Base-by-base conservation (phyloP, 768 basidiomycete genomes). In the Porpolomopsis calyptriformis region DNA sequence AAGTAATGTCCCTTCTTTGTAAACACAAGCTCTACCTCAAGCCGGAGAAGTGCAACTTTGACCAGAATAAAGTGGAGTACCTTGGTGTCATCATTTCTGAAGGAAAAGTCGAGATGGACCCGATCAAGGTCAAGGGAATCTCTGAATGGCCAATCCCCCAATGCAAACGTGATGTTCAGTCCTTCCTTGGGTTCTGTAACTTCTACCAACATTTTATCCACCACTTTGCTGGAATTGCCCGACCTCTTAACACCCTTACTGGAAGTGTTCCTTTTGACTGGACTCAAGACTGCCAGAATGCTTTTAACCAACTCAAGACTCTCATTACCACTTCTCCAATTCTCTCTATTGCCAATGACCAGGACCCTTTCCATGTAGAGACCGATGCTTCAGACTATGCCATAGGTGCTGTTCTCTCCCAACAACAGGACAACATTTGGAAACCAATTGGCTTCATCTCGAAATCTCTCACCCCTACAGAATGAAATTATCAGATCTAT, bases 171-270 rank as follows among this genome's bases (percentile, higher is more conserved):
- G 52, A 64, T 19, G 34, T 64, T 0, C 63, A 58, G 45, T 50
- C 52, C 4, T 69, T 69, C 49, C 42, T 68, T 1, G 64, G 66
- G 2, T 66, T 69, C 46, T 52, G 57, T 0, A 66, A 67, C 54
- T 70, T 65, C 51, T 70, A 69, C 44, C 54, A 60, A 6, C 46
- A 59, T 2, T 69, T 69, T 49, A 65, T 70, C 14, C n/a, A 53
- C 18, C 43, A 54, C 26, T 69, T 55, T 49, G 14, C 7, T 31
- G 29, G 7, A 7, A 31, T 31, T 14, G 54, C 60, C 16, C 33
- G 60, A 12, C 63, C 61, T 6, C 50, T 70, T 10, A 63, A 50
- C 22, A 22, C 35, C 1, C 57, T 68, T 5, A 61, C 58, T 7
- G 37, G 50, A 16, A 64, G 63, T 44, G 37, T 43, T 37, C 20